Percentiles rank a stretch among this genome's conserved stretches.
Evolutionary conservation across 441 rosid species (phyloP).

Genomic region (Cnidoscolus chayamansa): DNA sequence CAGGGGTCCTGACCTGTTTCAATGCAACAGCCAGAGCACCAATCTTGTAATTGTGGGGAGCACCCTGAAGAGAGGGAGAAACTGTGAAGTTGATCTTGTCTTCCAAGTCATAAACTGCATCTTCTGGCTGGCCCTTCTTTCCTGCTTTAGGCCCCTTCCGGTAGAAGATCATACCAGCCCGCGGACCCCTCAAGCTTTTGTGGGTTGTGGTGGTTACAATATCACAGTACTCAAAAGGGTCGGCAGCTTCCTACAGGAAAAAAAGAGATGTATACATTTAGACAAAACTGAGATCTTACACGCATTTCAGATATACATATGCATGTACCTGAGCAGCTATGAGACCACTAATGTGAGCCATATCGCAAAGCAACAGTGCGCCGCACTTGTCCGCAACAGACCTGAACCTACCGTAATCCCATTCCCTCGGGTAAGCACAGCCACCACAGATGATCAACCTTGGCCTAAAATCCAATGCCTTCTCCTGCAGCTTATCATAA

Average conservation of each 20-base stretch:
- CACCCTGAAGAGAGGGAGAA: slow-evolving; percentile 97
- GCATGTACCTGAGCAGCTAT: slow-evolving; percentile 90
- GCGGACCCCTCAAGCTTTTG: slow-evolving; percentile 99
- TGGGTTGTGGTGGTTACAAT: slow-evolving; percentile 99
- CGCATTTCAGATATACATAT: neutral
- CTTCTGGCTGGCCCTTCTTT: slow-evolving; percentile 96
- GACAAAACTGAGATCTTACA: too few relatives aligned
- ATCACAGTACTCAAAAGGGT: slow-evolving; percentile 92
- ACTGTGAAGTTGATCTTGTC: slow-evolving; percentile 97
- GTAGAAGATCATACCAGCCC: slow-evolving; percentile 99
- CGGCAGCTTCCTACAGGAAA: slow-evolving; percentile 72
- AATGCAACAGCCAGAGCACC: slow-evolving; percentile 96
- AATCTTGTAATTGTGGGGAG: slow-evolving; percentile 99
- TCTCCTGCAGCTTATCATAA: slow-evolving; percentile 89
- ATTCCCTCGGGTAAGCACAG: slow-evolving; percentile 94
- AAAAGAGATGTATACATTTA: neutral
- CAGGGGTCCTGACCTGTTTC: slow-evolving; percentile 79
- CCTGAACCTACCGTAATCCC: slow-evolving; percentile 83
- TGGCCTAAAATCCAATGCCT: slow-evolving; percentile 96
- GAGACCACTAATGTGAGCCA: slow-evolving; percentile 99
- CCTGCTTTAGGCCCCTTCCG: slow-evolving; percentile 94
- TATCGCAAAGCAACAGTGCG: slow-evolving; percentile 90
- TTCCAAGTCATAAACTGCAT: slow-evolving; percentile 85
- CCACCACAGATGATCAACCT: slow-evolving; percentile 92
- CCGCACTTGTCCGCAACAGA: slow-evolving; percentile 82